Base-by-base conservation (phyloP, 1,139 yeast genomes). In the Zygoascus hellenicus region DNA sequence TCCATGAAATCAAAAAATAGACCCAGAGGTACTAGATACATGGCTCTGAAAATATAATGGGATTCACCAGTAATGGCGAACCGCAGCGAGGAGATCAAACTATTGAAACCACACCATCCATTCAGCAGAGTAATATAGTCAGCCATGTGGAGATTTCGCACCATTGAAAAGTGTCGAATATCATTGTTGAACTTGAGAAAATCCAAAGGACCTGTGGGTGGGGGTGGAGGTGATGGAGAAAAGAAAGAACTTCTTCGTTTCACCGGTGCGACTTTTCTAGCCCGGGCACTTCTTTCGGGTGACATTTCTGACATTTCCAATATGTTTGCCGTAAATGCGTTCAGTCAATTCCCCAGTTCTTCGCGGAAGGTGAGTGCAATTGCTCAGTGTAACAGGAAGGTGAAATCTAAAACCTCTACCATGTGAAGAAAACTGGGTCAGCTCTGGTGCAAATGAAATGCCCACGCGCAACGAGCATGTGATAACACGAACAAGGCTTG, bases 1-100 rank as follows among this genome's bases (percentile, higher is more conserved):
- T 92, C 98, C 64, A 92, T 84, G 64, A 92, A 89, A 67, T 92
- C 98, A 65, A 90, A 90, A 63, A 92, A 88, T 60, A 90, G 78
- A 5, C 98, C 98, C 58, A 90, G 72, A 15, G 87, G 76, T 41
- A 88, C 87, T 66, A 90, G 86, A 56, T 84, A 81, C 69, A 89
- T 92, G 2, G 97, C 96, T 58, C 96, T 76, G 68, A 84, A 89
- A 33, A 88, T 82, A 66, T 88, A 86, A 60, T 79, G 48, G 42
- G 45, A 35, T 22, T 52, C 55, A 30, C 54, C 58, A 7, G 59
- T 51, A 49, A 52, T 43, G 34, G 57, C 79, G 66, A 78, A 92
- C 60, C 96, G 75, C 54, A 89, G 70, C 65, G 96, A 86, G 43
- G 95, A 83, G 42, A 92, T 75, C 54, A 92, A 83, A 32, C 96